Percentiles rank a stretch among this genome's conserved stretches.
phyloP scores from a whole-genome alignment of 495 filamentous ascomycete species.

The Ramalina peruviana region DNA sequence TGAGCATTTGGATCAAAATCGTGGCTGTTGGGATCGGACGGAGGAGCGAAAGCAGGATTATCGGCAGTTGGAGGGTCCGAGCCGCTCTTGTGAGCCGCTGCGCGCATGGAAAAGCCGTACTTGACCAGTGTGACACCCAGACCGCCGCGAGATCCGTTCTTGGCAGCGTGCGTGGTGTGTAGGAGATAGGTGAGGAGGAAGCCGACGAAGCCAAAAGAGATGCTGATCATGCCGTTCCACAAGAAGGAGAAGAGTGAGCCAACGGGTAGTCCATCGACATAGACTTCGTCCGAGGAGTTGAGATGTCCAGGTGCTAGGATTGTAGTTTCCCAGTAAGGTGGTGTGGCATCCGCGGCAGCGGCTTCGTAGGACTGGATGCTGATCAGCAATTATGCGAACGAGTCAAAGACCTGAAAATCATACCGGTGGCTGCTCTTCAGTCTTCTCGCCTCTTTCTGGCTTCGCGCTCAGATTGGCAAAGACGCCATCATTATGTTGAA shows the following conservation, averaged over 20 bases:
- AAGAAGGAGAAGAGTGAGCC: slow-evolving; percentile 90
- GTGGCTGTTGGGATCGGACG: slow-evolving; percentile 79
- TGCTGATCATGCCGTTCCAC: slow-evolving; percentile 97
- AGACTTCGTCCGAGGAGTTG: slow-evolving; percentile 77
- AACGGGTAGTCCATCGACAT: slow-evolving; percentile 89
- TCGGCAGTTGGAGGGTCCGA: slow-evolving; percentile 35
- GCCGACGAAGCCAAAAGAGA: slow-evolving; percentile 94
- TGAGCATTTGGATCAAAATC: slow-evolving; percentile 68
- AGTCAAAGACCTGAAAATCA: slow-evolving; percentile 16
- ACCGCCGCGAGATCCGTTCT: slow-evolving; percentile 88
- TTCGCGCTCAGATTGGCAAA: slow-evolving; percentile 92
- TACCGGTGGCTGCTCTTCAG: slow-evolving; percentile 86
- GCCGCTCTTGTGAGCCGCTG: slow-evolving; percentile 29
- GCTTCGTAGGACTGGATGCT: slow-evolving; percentile 79
- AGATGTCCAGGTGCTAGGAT: slow-evolving; percentile 75
- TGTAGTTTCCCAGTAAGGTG: slow-evolving; percentile 97
- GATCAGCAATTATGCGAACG: slow-evolving; percentile 17
- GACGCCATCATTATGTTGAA: slow-evolving; percentile 64
- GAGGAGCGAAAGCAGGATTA: slow-evolving; percentile 43
- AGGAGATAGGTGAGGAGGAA: slow-evolving; percentile 97
- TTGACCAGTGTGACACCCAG: slow-evolving; percentile 94
- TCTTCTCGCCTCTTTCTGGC: slow-evolving; percentile 70
- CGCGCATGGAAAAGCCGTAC: slow-evolving; percentile 90
- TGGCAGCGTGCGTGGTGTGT: slow-evolving; percentile 94
- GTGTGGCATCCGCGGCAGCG: slow-evolving; percentile 90